Base-by-base conservation (phyloP, 306 rosid species). In the Cucumis cinereus region DNA sequence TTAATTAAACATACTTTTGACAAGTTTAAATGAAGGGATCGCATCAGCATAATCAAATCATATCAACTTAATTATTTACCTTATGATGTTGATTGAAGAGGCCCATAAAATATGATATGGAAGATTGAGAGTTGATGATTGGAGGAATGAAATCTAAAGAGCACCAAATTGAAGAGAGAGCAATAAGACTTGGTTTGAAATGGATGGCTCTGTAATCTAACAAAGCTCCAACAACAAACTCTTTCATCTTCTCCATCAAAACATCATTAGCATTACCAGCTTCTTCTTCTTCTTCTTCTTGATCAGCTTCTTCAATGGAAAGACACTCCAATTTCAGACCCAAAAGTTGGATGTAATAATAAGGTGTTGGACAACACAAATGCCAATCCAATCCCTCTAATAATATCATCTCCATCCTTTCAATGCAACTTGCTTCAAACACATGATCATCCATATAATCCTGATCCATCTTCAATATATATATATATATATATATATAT, bases 351-450 rank as follows among this genome's bases (percentile, higher is more conserved):
- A 79, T 28, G 53, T 79, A 77, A 8, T 85, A 82, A 68, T 79
- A 82, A 64, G 85, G 8, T 52, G 92, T 84, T 50, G 83, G 80
- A 59, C 83, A 54, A 52, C 83, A 76, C 7, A 88, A 79, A 36
- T 85, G 84, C 92, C 92, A 86, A 38, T 63, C 81, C 24, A 88
- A 61, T 58, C 88, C 84, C 45, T 82, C 22, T 75, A 88, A 76
- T 54, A 88, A 38, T 67, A 8, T 77, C 83, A 86, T 8, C 78
- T 88, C 89, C 89, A 88, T 82, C 78, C 49, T 60, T 78, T 84
- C 82, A 67, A 88, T 55, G 22, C 77, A 52, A 28, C 66, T 77
- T 22, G 76, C 52, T 28, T 84, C 17, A 61, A 82, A 85, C 22
- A 36, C 54, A 76, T 84, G 66, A 23, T 81, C 83, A 30, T 30